Percentiles rank a stretch among this genome's conserved stretches.
Conservation (phyloP, 306 rosid species). For the Castanopsis chinensis region DNA sequence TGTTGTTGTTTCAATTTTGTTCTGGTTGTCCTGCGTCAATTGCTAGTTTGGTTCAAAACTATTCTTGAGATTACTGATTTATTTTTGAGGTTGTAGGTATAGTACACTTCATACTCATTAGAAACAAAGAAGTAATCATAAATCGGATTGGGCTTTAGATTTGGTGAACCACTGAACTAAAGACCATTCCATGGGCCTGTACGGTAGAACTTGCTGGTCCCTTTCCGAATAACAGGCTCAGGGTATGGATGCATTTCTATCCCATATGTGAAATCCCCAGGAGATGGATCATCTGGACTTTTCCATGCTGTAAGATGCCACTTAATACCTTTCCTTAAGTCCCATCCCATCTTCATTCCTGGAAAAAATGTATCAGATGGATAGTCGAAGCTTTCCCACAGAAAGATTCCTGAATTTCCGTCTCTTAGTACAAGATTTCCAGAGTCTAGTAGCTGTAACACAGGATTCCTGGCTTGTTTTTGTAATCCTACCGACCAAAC, state of each 20-base stretch:
- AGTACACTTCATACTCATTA: slow-evolving; percentile 10
- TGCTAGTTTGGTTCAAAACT: neutral
- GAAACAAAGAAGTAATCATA: no score
- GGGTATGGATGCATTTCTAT: neutral
- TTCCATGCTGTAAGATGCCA: slow-evolving; percentile 16
- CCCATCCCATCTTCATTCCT: slow-evolving; percentile 16
- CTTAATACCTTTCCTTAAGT: neutral
- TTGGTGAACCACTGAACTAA: neutral
- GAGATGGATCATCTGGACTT: slow-evolving; percentile 13
- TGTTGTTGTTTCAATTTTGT: no score
- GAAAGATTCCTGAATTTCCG: no score
- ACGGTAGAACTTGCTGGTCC: neutral
- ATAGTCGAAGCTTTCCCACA: no score
- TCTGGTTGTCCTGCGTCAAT: no score
- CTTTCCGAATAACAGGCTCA: neutral
- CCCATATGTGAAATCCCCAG: slow-evolving; percentile 7
- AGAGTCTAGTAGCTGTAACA: no score
- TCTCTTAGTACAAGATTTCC: no score
- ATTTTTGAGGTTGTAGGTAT: slow-evolving; percentile 1
- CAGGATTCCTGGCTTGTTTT: no score
- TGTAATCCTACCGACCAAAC: no score
- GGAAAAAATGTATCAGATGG: neutral
- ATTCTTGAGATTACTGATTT: neutral
- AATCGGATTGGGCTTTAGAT: neutral
- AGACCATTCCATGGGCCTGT: slow-evolving; percentile 24